These are phyloP conservation scores for Cyclotella baltica DNA, from an alignment of 108 stramenopile genomes.

Conservation along the genomic window DNA sequence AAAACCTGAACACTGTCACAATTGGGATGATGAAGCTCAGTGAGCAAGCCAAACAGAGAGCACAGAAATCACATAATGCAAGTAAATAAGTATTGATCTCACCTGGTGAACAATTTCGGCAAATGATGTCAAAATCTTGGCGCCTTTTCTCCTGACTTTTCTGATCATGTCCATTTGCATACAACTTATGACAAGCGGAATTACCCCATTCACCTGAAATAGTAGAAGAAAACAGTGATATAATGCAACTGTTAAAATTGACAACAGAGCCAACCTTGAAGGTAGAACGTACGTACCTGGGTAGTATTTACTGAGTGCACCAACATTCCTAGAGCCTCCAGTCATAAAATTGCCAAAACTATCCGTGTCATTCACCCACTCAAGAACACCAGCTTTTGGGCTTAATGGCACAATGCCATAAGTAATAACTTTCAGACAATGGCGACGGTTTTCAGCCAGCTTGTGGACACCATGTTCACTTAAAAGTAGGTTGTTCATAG, in stretches of 20 bases:
- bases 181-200: conserved; percentile 5
- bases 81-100: neutral
- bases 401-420: conserved; percentile 91
- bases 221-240: neutral
- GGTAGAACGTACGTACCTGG: conserved; percentile 73
- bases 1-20: conserved; percentile 93
- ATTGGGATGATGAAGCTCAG: neutral
- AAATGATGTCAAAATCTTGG: conserved; percentile 12
- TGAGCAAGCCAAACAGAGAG: neutral
- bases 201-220: conserved; percentile 18
- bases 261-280: too few species aligned
- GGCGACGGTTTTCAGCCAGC: conserved; percentile 11
- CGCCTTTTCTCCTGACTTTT: conserved; percentile 13
- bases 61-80: neutral
- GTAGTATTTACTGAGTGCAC: conserved; percentile 78
- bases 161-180: neutral
- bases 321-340: conserved; percentile 48
- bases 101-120: conserved; percentile 16
- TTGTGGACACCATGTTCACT: conserved; percentile 24
- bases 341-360: conserved; percentile 70
- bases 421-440: conserved; percentile 74
- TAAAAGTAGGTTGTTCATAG: conserved; percentile 86
- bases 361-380: conserved; percentile 95
- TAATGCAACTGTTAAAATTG: neutral
- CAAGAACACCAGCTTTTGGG: conserved; percentile 92